Conservation (phyloP, 495 filamentous ascomycete genomes). For the Aspergillus conjunctus region DNA sequence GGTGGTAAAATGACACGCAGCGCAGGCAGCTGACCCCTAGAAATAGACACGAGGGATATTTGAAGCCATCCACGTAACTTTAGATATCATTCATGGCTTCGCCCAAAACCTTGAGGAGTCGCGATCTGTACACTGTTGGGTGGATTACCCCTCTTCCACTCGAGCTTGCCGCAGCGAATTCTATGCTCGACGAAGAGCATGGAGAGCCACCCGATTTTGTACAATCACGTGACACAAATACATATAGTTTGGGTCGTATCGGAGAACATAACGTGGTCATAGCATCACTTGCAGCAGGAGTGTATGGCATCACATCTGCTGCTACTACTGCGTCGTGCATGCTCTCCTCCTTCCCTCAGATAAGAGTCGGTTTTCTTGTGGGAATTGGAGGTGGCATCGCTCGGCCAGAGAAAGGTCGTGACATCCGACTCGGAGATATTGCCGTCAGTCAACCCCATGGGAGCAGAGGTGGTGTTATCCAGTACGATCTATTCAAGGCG, state of each 20-base stretch:
- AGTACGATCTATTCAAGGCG: neutral
- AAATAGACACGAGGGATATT: too few relatives aligned
- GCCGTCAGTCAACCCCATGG: slow-evolving; percentile 16
- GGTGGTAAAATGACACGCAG: too few relatives aligned
- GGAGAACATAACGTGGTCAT: slow-evolving; percentile 47
- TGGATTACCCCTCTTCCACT: slow-evolving; percentile 28
- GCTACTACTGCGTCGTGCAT: slow-evolving; percentile 42
- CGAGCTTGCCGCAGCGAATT: slow-evolving; percentile 23
- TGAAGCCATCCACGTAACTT: too few relatives aligned
- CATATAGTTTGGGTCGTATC: slow-evolving; percentile 38
- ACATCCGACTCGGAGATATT: slow-evolving; percentile 48
- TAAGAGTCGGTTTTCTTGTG: slow-evolving; percentile 38
- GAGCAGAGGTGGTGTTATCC: neutral
- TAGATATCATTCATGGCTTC: too few relatives aligned
- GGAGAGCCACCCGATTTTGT: slow-evolving; percentile 12
- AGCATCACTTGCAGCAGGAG: slow-evolving; percentile 35
- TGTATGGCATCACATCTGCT: slow-evolving; percentile 42
- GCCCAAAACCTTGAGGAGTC: too few relatives aligned
- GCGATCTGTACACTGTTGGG: slow-evolving; percentile 28
- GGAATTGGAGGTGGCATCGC: slow-evolving; percentile 49
- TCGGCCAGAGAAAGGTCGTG: too few relatives aligned
- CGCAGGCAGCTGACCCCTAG: too few relatives aligned
- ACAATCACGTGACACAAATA: slow-evolving; percentile 17
- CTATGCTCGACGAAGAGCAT: slow-evolving; percentile 28
- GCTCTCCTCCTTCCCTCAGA: slow-evolving; percentile 40